phyloP scores from a whole-genome alignment of 306 rosid species.

The Cicer yamashitae region DNA sequence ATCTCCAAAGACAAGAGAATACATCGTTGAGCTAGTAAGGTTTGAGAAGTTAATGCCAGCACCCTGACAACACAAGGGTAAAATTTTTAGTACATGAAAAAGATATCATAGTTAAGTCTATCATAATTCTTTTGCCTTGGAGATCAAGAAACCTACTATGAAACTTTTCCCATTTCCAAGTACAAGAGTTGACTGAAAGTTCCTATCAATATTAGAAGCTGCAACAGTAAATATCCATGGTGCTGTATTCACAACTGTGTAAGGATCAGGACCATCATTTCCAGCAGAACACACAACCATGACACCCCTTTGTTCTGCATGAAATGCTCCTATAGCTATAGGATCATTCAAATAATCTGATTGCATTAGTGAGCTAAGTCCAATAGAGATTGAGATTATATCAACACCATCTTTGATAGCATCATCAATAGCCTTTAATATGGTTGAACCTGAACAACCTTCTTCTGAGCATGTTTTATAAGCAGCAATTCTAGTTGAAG shows the following conservation, averaged over 20 bases:
- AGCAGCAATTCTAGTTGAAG: slow-evolving; percentile 74
- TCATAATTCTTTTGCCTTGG: neutral
- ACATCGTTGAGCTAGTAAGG: slow-evolving; percentile 61
- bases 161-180: slow-evolving; percentile 76
- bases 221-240: slow-evolving; percentile 95
- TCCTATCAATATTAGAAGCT: slow-evolving; percentile 92
- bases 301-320: slow-evolving; percentile 83
- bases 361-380: slow-evolving; percentile 65
- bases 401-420: slow-evolving; percentile 92
- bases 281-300: slow-evolving; percentile 92
- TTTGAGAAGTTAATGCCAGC: slow-evolving; percentile 78
- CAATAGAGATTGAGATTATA: slow-evolving; percentile 86
- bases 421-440: slow-evolving; percentile 87
- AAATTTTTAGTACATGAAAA: neutral
- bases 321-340: slow-evolving; percentile 93
- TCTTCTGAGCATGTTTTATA: slow-evolving; percentile 83
- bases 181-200: slow-evolving; percentile 64
- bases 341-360: slow-evolving; percentile 76
- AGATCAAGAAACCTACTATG: slow-evolving; percentile 53
- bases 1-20: slow-evolving; percentile 75
- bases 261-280: slow-evolving; percentile 87
- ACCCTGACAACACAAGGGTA: slow-evolving; percentile 60
- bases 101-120: neutral
- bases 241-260: slow-evolving; percentile 78
- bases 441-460: slow-evolving; percentile 78